These are phyloP conservation scores for Micractinium sp. DNA, from an alignment of 139 green algal species.

Conservation along the genomic window DNA sequence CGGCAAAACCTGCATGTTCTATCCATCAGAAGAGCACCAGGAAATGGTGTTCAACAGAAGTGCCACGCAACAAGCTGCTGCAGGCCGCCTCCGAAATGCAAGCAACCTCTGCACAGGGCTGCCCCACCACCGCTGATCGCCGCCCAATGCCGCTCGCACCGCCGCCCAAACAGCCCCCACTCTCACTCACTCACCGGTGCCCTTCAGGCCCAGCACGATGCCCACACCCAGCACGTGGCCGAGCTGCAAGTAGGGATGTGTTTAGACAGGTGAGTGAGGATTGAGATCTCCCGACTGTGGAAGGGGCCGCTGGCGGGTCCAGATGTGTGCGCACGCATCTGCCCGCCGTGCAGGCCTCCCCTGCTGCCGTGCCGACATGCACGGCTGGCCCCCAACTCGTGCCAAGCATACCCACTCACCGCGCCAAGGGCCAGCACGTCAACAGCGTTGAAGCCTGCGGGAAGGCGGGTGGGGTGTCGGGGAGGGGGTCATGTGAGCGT, in stretches of 20 bases:
- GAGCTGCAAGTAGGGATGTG: conserved; percentile 16
- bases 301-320: background rate
- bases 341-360: background rate
- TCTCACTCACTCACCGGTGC: background rate
- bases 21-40: background rate
- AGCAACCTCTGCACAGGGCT: background rate
- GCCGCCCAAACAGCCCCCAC: background rate
- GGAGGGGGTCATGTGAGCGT: too few relatives aligned
- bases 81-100: too few relatives aligned
- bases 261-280: too few relatives aligned
- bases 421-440: conserved; percentile 88
- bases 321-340: background rate
- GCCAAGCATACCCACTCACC: background rate
- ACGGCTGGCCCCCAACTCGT: background rate
- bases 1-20: background rate
- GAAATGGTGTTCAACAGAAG: too few relatives aligned
- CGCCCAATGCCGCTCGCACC: too few relatives aligned
- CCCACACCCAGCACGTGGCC: conserved; percentile 69
- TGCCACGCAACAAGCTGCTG: background rate
- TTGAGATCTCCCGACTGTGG: too few relatives aligned
- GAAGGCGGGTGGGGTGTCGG: too few relatives aligned
- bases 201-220: conserved; percentile 70
- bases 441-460: conserved; percentile 87
- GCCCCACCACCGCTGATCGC: too few relatives aligned
- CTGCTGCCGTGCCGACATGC: background rate